Base-by-base conservation (phyloP, 371 early-diverging fungal species). In the Rhizopus sp. region DNA sequence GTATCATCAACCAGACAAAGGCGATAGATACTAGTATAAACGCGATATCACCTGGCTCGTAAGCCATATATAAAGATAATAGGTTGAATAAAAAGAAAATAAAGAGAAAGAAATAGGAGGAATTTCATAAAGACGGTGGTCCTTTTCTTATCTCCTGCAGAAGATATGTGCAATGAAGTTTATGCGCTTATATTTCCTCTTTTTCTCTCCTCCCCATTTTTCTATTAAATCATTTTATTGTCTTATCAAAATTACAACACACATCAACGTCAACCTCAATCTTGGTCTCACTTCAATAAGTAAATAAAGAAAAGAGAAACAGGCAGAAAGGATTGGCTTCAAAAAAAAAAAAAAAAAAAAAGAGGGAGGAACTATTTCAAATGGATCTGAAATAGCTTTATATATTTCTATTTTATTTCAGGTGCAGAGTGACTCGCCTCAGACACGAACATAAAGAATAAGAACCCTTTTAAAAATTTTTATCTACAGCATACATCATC, bases 1-100 rank as follows among this genome's bases (percentile, higher is more conserved):
- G 92, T 29, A 88, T 86, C 93, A 93, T 93, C 44, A 93, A 69
- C 74, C 89, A 90, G 6, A 93, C 93, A n/a, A 93, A 70, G 5
- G 87, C 90, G 3, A 91, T 85, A 15, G 81, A 81, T 4, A 74
- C 63, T 30, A 91, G 66, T 17, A 89, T 72, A 85, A 87, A 92
- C 15, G 85, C 83, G 40, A 86, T 85, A 55, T 92, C 88, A 45
- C 90, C 91, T 42, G 81, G 50, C 39, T 75, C 60, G 44, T 68
- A 78, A 7, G 63, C 62, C 13, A 72, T 49, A 15, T 57, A 29
- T 53, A 50, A 15, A 17, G 39, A 44, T n/a, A 62, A 50, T 51
- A 62, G 59, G 32, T 6, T 55, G 9, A 50, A 45, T 23, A 39
- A 41, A 45, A 30, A 46, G 31, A 39, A 40, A 50, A 29, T 52